Percentiles rank a stretch among this genome's conserved stretches.
Conservation (phyloP, 768 basidiomycete genomes). For the Agaricus sinodeliciosus region DNA sequence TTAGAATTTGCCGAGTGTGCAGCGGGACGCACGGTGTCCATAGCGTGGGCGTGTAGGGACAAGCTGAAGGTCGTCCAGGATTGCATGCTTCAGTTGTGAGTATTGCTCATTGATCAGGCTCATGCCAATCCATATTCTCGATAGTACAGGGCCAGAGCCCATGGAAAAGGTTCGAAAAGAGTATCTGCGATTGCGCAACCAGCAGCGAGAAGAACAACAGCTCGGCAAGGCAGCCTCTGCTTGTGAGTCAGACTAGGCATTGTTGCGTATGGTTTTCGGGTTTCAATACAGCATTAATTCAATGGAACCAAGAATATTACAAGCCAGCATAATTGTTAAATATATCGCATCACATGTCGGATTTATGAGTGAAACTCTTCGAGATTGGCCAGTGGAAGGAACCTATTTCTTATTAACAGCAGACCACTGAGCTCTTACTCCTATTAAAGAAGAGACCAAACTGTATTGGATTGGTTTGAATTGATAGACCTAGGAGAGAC, state of each 20-base stretch:
- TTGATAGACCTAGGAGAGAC: neutral
- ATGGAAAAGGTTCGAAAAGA: constrained; percentile 69
- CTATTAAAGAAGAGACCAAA: constrained; percentile 65
- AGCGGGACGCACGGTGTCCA: constrained; percentile 71
- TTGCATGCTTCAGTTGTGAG: constrained; percentile 79
- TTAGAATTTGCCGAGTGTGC: constrained; percentile 85
- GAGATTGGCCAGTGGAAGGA: neutral
- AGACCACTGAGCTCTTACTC: constrained; percentile 60
- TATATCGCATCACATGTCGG: too few species aligned
- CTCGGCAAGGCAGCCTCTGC: neutral
- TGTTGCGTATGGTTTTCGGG: too few species aligned
- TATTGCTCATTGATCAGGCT: constrained; percentile 11
- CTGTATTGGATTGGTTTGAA: constrained; percentile 27
- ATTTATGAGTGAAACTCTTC: too few species aligned
- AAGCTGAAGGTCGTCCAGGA: constrained; percentile 65
- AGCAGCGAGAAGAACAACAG: constrained; percentile 21
- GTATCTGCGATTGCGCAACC: constrained; percentile 61
- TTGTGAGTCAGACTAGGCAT: too few species aligned
- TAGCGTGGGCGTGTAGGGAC: constrained; percentile 77
- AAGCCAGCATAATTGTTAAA: neutral
- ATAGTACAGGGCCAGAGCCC: constrained; percentile 65
- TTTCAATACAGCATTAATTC: too few species aligned
- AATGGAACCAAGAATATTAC: neutral
- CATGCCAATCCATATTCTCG: neutral
- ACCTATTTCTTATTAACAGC: constrained; percentile 40